Base-by-base conservation (phyloP, 768 basidiomycete species). In the Termitomyces sp. region DNA sequence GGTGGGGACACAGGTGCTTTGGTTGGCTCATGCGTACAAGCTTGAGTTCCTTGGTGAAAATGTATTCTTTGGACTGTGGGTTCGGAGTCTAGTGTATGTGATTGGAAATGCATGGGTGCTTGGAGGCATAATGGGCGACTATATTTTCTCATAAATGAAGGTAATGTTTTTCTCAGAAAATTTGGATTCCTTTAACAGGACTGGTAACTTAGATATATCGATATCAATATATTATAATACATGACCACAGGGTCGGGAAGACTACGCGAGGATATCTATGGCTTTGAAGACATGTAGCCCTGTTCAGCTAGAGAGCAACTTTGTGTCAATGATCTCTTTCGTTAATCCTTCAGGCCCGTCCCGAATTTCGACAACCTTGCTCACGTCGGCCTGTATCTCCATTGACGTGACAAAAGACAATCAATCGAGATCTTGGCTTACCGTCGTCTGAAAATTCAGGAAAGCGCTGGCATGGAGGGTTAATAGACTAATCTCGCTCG, bases 21-120 rank as follows among this genome's bases (percentile, higher is more conserved):
- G 97, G 97, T 81, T 98, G 1, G 79, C 79, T n/a, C 87, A 90
- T 63, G 97, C 95, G 0, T 98, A 95, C 73, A 81, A 81, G 58
- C 81, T 99, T 15, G 97, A 99, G 70, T 95, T 98, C 69, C 70
- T 91, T 31, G 95, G 90, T 0, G 70, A 85, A 58, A 76, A 84
- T 54, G 90, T 91, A 12, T 94, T 87, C 71, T 74, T 85, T 31
- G 72, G 77, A 15, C 75, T 98, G 16, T 99, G 97, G 97, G 53
- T 81, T 11, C 80, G 91, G 45, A 82, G 95, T 15, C 68, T 95
- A 54, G 65, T 85, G 1, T 93, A 96, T 66, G 78, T 95, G 11
- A 67, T 78, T 6, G 85, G 87, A 6, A 92, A 97, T 72, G 80
- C 81, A 57, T 95, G 91, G 91, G 85, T 95, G 1, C 73, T 96